Evolutionary conservation across 1,284 basidiomycete genomes (phyloP), one percentile per base, ranked within the genome.

Genomic region (Naganishia albida): DNA sequence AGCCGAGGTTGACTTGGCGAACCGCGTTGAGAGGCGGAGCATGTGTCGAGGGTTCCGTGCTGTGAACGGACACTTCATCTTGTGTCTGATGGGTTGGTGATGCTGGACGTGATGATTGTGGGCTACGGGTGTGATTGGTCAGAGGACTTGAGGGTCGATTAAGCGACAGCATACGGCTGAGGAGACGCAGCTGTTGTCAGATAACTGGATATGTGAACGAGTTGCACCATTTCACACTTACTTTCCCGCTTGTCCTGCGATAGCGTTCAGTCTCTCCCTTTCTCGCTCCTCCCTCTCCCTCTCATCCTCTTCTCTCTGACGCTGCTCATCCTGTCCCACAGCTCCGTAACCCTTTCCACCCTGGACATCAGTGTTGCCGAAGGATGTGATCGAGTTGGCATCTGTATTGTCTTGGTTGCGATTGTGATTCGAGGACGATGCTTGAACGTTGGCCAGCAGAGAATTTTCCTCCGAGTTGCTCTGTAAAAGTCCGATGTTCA

Each of bases 201-300:
- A 40, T 25, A 28, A 25, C n/a, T 23, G 6, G 28, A 25, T 8
- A 4, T 38, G 23, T 23, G 2, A 40, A 7, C 26, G 51, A 20
- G n/a, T n/a, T 26, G 23, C 26, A 23, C n/a, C 28, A 49, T 49
- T 38, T 38, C 3, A 3, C 18, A 59, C 56, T 46, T 15, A 60
- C 57, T 60, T 60, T 60, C 57, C 57, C 34, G 57, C 57, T 60
- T 60, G 57, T 25, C 57, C 57, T 7, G 57, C 57, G 28, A 60
- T 60, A 26, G 57, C 46, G 28, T 50, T 60, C 38, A 60, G 18
- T 26, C 57, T 49, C 34, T 60, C 57, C 46, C 57, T 7, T 39
- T 60, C 57, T 3, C 57, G 25, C 26, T 60, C 57, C 34, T 60
- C 57, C 23, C 48, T 49, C 26, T 60, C 57, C 38, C 46, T 48